Evolutionary conservation across 2,329 filamentous ascomycete species (phyloP), one percentile per base, ranked within the genome.

Genomic region (Ophiognomonia clavigignenti-juglandacearum): DNA sequence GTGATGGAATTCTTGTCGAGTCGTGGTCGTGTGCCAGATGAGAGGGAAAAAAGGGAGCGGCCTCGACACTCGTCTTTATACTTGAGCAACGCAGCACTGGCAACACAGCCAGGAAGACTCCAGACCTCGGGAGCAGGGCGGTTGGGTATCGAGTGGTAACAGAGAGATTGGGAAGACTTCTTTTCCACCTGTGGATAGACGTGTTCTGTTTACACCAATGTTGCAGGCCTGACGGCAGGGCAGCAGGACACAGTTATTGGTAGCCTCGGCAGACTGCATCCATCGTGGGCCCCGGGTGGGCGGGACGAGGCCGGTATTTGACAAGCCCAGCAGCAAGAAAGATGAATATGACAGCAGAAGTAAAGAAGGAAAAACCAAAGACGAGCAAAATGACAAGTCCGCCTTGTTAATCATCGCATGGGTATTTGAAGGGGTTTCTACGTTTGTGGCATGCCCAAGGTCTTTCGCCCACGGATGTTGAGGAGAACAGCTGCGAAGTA

Each of bases 1-100:
- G n/a, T n/a, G n/a, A n/a, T n/a, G n/a, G n/a, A n/a, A n/a, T n/a
- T n/a, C n/a, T n/a, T n/a, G n/a, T 37, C 31, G 20, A 35, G 19
- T 35, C 36, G 43, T 43, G 34, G 35, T 40, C 27, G 18, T 43
- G 27, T 19, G 35, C 24, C 32, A 11, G n/a, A 18, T 18, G 49
- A 48, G 39, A 32, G 18, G 35, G 41, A 39, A n/a, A n/a, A n/a
- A 41, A 39, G 32, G 29, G 24, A 35, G 40, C 39, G 48, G 16
- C 44, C 37, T 44, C 48, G 40, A 51, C 34, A 43, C 43, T 48
- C 11, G 24, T 45, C 48, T 48, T n/a, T 53, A 53, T 53, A 53
- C 48, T 42, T 39, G 48, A 23, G 29, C 36, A 24, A 34, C 35
- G 10, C 34, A 27, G 13, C 46, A 32, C 24, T 26, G 32, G 49